Evolutionary conservation across 2,329 filamentous ascomycete species (phyloP).

Genomic region (Helicocarpus griseus): DNA sequence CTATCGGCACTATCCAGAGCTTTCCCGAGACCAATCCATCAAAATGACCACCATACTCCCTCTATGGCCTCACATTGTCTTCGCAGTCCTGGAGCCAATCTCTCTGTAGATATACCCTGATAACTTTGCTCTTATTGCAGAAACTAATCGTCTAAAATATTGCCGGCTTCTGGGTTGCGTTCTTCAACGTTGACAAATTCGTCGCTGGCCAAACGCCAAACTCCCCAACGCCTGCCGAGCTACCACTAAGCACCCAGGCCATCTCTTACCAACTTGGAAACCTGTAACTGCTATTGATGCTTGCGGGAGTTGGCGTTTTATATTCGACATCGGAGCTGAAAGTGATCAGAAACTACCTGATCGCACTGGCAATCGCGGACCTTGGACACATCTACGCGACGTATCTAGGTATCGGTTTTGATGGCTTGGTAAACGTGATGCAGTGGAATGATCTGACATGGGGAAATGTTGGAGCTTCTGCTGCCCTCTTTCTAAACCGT

Average conservation of each 20-base stretch:
- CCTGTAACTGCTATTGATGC: slow-evolving; percentile 55
- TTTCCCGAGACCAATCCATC: no score
- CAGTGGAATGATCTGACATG: slow-evolving; percentile 62
- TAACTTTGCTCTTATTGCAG: slow-evolving; percentile 5
- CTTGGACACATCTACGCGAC: slow-evolving; percentile 58
- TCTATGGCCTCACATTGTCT: slow-evolving; percentile 53
- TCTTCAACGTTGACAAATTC: slow-evolving; percentile 53
- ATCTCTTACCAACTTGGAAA: slow-evolving; percentile 61
- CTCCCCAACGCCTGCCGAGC: slow-evolving; percentile 17
- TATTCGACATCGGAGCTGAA: slow-evolving; percentile 55
- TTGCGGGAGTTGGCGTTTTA: slow-evolving; percentile 55
- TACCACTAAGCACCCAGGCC: slow-evolving; percentile 36
- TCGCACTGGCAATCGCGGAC: slow-evolving; percentile 56
- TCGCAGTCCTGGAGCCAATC: slow-evolving; percentile 59
- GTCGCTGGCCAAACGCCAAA: slow-evolving; percentile 51
- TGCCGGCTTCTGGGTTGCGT: slow-evolving; percentile 48
- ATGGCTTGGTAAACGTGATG: slow-evolving; percentile 42
- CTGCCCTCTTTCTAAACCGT: slow-evolving; percentile 48
- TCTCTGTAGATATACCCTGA: slow-evolving; percentile 39
- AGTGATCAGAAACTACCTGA: slow-evolving; percentile 57
- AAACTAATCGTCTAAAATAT: slow-evolving; percentile 35
- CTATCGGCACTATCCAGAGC: no score
- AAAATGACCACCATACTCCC: slow-evolving; percentile 45
- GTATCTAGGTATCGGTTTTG: slow-evolving; percentile 48
- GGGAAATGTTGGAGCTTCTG: slow-evolving; percentile 61